These are phyloP conservation scores for Pilaira anomala DNA, from an alignment of 192 early-diverging fungal species.

Conservation along the genomic window DNA sequence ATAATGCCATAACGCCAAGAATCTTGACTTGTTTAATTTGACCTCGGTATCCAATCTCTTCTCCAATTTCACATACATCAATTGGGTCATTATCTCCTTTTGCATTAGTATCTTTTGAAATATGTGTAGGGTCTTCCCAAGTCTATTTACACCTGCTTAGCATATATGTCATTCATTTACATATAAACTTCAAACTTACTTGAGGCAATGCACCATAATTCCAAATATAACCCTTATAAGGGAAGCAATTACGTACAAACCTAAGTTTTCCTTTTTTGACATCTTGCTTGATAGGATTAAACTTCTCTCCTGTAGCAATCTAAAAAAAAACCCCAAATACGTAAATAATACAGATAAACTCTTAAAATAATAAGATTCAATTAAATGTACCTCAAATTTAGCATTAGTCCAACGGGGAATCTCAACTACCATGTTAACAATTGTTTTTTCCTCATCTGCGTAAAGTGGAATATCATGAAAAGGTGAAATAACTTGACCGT, in stretches of 20 bases:
- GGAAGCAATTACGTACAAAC: constrained; percentile 98
- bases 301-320: constrained; percentile 91
- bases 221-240: constrained; percentile 99
- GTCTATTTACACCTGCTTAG: constrained; percentile 60
- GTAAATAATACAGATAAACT: background rate
- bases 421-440: constrained; percentile 98
- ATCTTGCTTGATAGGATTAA: constrained; percentile 99
- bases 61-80: constrained; percentile 98
- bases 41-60: constrained; percentile 83
- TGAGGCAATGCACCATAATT: constrained; percentile 99
- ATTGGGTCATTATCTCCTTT: constrained; percentile 97
- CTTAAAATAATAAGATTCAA: background rate
- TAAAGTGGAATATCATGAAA: constrained; percentile 99
- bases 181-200: constrained; percentile 34
- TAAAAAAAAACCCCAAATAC: constrained; percentile 13
- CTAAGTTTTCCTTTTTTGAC: constrained; percentile 98
- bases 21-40: constrained; percentile 99
- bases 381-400: constrained; percentile 76
- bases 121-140: constrained; percentile 94
- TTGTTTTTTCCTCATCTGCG: constrained; percentile 83
- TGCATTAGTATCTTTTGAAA: constrained; percentile 90
- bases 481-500: constrained; percentile 83
- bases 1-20: constrained; percentile 95
- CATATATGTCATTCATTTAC: background rate
- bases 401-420: constrained; percentile 99